These are phyloP conservation scores for Scytalidium lignicola DNA, from an alignment of 2,329 filamentous ascomycete species.

Conservation along the genomic window DNA sequence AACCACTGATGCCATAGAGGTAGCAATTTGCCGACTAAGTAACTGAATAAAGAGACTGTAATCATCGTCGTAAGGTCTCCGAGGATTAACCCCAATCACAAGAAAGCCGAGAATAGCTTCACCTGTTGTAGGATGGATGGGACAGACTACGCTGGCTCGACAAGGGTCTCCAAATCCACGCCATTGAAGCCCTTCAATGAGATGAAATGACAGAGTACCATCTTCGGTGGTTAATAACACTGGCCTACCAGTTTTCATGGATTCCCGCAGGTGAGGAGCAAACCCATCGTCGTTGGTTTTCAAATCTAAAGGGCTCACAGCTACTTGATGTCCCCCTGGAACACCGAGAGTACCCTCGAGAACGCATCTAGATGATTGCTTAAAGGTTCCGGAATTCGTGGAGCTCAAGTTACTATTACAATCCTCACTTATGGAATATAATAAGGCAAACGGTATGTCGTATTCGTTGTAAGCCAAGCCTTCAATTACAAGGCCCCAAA, in stretches of 20 bases:
- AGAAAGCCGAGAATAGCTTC: slow-evolving; percentile 73
- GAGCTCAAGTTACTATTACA: slow-evolving; percentile 67
- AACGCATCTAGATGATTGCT: slow-evolving; percentile 57
- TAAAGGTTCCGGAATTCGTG: slow-evolving; percentile 60
- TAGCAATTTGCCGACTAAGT: slow-evolving; percentile 69
- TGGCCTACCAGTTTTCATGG: slow-evolving; percentile 63
- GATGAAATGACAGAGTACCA: slow-evolving; percentile 56
- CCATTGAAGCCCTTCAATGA: slow-evolving; percentile 65
- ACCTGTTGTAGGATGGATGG: slow-evolving; percentile 69
- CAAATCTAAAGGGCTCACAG: slow-evolving; percentile 61
- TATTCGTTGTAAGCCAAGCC: slow-evolving; percentile 67
- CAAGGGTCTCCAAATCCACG: slow-evolving; percentile 68
- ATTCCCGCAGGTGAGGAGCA: slow-evolving; percentile 69
- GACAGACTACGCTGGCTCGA: slow-evolving; percentile 67
- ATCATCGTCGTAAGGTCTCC: slow-evolving; percentile 74
- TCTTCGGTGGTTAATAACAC: slow-evolving; percentile 63
- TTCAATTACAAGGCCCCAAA: slow-evolving; percentile 66
- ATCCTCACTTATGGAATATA: slow-evolving; percentile 73
- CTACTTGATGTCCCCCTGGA: slow-evolving; percentile 55
- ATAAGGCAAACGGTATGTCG: slow-evolving; percentile 70
- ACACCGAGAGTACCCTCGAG: slow-evolving; percentile 71
- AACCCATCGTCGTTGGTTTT: slow-evolving; percentile 67
- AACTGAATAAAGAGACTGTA: slow-evolving; percentile 75
- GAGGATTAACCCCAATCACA: slow-evolving; percentile 72
- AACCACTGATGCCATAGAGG: slow-evolving; percentile 75